phyloP scores from a whole-genome alignment of 2,329 filamentous ascomycete genomes.

The Plectosphaerella plurivora region DNA sequence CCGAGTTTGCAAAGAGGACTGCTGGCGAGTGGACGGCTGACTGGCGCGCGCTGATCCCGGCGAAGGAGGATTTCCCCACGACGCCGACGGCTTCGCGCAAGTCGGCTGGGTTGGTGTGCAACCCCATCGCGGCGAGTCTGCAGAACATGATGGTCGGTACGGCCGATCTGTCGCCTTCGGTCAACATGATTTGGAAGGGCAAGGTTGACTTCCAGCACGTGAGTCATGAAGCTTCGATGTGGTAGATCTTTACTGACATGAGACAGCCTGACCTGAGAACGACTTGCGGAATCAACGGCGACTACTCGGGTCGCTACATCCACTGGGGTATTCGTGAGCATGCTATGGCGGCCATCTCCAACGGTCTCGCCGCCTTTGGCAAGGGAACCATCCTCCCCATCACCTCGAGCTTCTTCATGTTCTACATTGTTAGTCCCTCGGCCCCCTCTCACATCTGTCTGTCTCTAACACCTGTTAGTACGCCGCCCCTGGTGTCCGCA shows the following conservation, averaged over 20 bases:
- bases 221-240: constrained; percentile 9
- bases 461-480: constrained; percentile 21
- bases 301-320: constrained; percentile 50
- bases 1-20: constrained; percentile 42
- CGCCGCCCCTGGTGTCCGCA: constrained; percentile 54
- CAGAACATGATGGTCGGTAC: constrained; percentile 49
- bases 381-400: constrained; percentile 47
- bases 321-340: constrained; percentile 58
- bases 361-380: constrained; percentile 54
- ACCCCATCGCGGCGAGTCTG: constrained; percentile 43
- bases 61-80: constrained; percentile 36
- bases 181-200: constrained; percentile 51
- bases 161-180: constrained; percentile 47
- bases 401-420: constrained; percentile 54
- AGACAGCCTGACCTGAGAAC: constrained; percentile 27
- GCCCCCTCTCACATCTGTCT: not conserved
- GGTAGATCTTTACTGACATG: constrained; percentile 20
- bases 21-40: constrained; percentile 41
- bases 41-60: constrained; percentile 45
- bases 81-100: constrained; percentile 44
- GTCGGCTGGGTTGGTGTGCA: constrained; percentile 41
- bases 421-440: constrained; percentile 33
- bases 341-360: constrained; percentile 53
- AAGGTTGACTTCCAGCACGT: constrained; percentile 45
- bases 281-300: constrained; percentile 45